Evolutionary conservation across 2,329 filamentous ascomycete species (phyloP).

Genomic region (Hymenotorrendiella dingleyae): DNA sequence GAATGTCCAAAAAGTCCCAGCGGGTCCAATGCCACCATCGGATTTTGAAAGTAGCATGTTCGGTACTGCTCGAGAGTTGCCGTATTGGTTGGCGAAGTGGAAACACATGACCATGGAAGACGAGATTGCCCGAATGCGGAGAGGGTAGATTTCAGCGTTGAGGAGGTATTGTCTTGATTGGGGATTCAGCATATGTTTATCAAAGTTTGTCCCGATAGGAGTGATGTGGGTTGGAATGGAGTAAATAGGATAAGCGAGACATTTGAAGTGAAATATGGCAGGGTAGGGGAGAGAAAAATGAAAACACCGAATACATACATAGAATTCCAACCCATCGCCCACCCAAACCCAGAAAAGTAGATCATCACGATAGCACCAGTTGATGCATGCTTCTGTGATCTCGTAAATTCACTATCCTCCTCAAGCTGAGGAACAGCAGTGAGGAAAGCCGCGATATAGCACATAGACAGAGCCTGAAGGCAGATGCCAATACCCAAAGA

Average conservation of each 20-base stretch:
- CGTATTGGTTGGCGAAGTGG: slow-evolving; percentile 75
- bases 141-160: slow-evolving; percentile 71
- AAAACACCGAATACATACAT: no score
- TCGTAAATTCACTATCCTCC: slow-evolving; percentile 39
- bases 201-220: no score
- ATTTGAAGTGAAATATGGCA: no score
- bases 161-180: slow-evolving; percentile 79
- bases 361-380: slow-evolving; percentile 68
- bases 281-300: no score
- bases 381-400: slow-evolving; percentile 47
- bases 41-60: slow-evolving; percentile 57
- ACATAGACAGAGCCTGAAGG: slow-evolving; percentile 54
- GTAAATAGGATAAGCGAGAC: no score
- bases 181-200: no score
- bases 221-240: no score
- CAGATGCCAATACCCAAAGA: slow-evolving; percentile 55
- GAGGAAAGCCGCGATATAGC: slow-evolving; percentile 57
- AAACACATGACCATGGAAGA: slow-evolving; percentile 71
- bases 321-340: slow-evolving; percentile 68
- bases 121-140: slow-evolving; percentile 65
- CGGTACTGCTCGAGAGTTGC: slow-evolving; percentile 68
- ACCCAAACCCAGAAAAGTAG: slow-evolving; percentile 62
- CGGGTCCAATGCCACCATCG: slow-evolving; percentile 44
- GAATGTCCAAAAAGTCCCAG: slow-evolving; percentile 74
- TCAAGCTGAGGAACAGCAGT: slow-evolving; percentile 56